Evolutionary conservation across 768 basidiomycete species (phyloP), one percentile per base, ranked within the genome.

Genomic region (Lyophyllum atratum): DNA sequence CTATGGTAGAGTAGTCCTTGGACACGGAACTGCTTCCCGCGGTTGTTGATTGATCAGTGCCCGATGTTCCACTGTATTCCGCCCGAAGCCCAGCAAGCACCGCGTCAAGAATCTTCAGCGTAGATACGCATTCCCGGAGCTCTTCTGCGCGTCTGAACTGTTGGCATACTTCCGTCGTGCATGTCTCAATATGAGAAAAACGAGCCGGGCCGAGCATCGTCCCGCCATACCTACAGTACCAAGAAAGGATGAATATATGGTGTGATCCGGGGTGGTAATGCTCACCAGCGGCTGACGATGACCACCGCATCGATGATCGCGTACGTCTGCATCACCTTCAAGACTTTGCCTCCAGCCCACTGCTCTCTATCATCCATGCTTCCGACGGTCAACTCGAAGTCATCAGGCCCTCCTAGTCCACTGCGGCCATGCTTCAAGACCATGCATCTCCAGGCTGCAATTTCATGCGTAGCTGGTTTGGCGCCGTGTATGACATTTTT

Each of bases 371-470:
- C 93, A 63, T 95, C 93, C 44, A 85, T 83, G 62, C 75, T 80
- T 1, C 85, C 89, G 4, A 77, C 76, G 57, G 74, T 69, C 26
- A 92, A 70, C 68, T 85, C 84, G 63, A 93, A 94, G 64, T 94
- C 92, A 25, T 89, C 89, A 2, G 86, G 85, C 2, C 89, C 88
- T 1, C 71, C 77, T 2, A 93, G 71, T 1, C 92, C 92, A 2
- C 80, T 84, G 47, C 74, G 76, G 2, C 87, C 89, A 11, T 75
- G 64, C 69, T 86, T 90, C 53, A 89, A 71, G 0, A 79, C 78
- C 87, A 95, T 90, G 64, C 84, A 86, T 31, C 93, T 76, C 87
- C 88, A 94, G 5, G 90, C 93, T 37, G 80, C 76, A 43, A 94
- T 89, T 66, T 90, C 86, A 60, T 92, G 87, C 11, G 85, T 76